Percentiles rank a stretch among this genome's conserved stretches.
These are phyloP conservation scores for Penstemon eatonii DNA, from an alignment of 257 asterid genomes.

Conservation along the genomic window DNA sequence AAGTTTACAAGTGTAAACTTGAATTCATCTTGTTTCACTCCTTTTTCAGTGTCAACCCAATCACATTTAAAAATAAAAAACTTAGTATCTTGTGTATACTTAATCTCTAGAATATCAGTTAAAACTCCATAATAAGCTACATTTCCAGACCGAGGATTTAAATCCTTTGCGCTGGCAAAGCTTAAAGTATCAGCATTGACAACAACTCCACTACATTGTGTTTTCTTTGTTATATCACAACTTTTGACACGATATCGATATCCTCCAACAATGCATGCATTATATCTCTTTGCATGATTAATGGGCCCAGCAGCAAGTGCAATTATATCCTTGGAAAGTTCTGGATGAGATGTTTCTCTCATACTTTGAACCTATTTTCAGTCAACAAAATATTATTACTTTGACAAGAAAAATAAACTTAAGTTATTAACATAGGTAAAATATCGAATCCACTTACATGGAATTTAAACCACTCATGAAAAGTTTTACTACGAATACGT, in stretches of 20 bases:
- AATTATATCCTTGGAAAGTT: not conserved
- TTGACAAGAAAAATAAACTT: not conserved
- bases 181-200: constrained; percentile 4
- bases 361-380: not conserved
- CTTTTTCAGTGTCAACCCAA: too few species aligned
- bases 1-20: too few species aligned
- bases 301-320: not conserved
- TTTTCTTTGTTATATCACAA: not conserved
- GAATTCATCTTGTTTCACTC: too few species aligned
- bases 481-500: not conserved
- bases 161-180: not conserved
- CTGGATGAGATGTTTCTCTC: not conserved
- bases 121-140: not conserved
- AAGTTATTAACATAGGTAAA: not conserved
- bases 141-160: not conserved
- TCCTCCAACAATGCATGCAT: constrained; percentile 1
- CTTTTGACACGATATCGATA: not conserved
- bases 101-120: not conserved
- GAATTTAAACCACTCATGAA: not conserved
- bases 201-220: not conserved
- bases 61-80: too few species aligned
- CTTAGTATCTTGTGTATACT: not conserved
- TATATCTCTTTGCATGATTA: not conserved
- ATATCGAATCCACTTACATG: not conserved
- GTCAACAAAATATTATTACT: not conserved